phyloP scores from a whole-genome alignment of 768 basidiomycete species.

The Tricholoma saponaceum region DNA sequence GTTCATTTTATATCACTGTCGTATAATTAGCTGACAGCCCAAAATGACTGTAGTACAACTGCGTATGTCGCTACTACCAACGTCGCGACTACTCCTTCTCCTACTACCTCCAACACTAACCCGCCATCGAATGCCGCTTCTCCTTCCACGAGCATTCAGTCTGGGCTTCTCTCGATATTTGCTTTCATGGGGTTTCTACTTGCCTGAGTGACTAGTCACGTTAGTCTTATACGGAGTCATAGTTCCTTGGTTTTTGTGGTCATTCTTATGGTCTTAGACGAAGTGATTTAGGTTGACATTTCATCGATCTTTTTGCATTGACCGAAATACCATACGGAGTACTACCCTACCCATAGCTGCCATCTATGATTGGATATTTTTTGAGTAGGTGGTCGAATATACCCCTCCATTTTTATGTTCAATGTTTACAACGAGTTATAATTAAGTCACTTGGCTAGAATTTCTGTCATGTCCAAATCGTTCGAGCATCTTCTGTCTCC shows the following conservation, averaged over 20 bases:
- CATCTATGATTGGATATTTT: not conserved
- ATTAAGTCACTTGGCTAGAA: not conserved
- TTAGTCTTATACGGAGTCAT: not conserved
- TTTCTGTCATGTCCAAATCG: conserved; percentile 25
- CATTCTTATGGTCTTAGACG: not conserved
- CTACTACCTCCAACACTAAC: conserved; percentile 12
- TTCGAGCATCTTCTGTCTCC: conserved; percentile 83
- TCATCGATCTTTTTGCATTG: not conserved
- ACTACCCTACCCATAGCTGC: not conserved
- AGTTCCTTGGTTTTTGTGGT: not conserved
- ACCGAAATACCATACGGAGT: not conserved
- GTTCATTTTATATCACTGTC: not conserved
- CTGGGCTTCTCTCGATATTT: conserved; percentile 23
- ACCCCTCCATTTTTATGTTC: not conserved
- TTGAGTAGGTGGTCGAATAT: not conserved
- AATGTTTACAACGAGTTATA: not conserved
- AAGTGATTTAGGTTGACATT: not conserved
- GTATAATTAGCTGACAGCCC: conserved; percentile 1
- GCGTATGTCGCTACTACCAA: conserved; percentile 7
- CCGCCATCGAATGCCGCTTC: conserved; percentile 21
- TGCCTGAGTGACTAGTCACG: conserved; percentile 3
- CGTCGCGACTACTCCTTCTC: conserved; percentile 8
- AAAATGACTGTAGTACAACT: conserved; percentile 1
- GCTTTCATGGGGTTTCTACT: conserved; percentile 18
- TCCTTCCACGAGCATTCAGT: conserved; percentile 10